These are phyloP conservation scores for Ambispora gerdemannii DNA, from an alignment of 192 early-diverging fungal species.

Conservation along the genomic window DNA sequence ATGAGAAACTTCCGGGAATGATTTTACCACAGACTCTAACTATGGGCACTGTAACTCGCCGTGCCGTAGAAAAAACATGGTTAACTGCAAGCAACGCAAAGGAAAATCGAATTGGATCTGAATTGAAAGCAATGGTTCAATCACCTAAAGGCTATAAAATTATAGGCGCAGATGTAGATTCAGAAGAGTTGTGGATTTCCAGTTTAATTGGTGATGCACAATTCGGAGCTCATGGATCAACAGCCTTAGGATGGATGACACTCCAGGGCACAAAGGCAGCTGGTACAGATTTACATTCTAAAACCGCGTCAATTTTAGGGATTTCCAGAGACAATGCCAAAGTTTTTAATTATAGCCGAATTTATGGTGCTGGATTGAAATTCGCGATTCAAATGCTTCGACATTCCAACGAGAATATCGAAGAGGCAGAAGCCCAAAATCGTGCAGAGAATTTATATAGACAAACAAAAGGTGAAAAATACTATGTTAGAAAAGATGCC, in stretches of 20 bases:
- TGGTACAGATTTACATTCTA: conserved; percentile 91
- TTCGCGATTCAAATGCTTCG: conserved; percentile 76
- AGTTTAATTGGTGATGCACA: conserved; percentile 91
- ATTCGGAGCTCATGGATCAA: conserved; percentile 88
- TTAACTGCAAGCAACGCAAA: conserved; percentile 94
- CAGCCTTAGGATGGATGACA: conserved; percentile 97
- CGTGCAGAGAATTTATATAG: conserved; percentile 71
- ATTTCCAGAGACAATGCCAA: conserved; percentile 89
- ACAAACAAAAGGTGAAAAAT: conserved; percentile 78
- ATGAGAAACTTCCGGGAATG: conserved; percentile 52
- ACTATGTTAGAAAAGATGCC: conserved; percentile 21
- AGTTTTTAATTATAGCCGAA: conserved; percentile 92
- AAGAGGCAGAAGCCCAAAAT: conserved; percentile 55
- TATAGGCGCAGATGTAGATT: conserved; percentile 96
- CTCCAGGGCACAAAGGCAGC: conserved; percentile 87
- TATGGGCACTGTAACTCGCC: conserved; percentile 96
- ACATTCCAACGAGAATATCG: conserved; percentile 74
- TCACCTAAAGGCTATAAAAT: conserved; percentile 82
- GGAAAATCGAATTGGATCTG: conserved; percentile 84
- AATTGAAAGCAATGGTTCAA: conserved; percentile 84
- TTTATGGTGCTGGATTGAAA: conserved; percentile 91
- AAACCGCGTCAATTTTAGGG: conserved; percentile 82
- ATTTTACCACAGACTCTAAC: conserved; percentile 87
- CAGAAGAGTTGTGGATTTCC: conserved; percentile 96
- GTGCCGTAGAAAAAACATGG: conserved; percentile 92